Evolutionary conservation across 2,329 filamentous ascomycete species (phyloP).

Genomic region (Orbilia quercus): DNA sequence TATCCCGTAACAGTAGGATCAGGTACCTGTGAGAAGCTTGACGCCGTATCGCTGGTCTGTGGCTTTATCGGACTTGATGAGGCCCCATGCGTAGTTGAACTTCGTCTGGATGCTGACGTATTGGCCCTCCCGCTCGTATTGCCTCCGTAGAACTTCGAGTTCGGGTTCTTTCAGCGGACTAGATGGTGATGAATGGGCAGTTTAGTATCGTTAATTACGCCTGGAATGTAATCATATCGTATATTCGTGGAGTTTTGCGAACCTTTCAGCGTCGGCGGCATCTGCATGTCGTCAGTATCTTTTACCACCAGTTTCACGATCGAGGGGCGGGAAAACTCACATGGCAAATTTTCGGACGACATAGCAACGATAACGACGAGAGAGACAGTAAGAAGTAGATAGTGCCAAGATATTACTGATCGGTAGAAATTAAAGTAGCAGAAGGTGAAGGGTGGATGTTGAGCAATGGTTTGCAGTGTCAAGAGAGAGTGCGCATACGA

Average conservation of each 20-base stretch:
- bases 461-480: constrained; percentile 1
- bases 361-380: constrained; percentile 5
- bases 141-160: constrained; percentile 87
- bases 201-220: constrained; percentile 55
- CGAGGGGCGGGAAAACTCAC: constrained; percentile 61
- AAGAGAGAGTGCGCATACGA: constrained; percentile 1
- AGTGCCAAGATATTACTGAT: background rate
- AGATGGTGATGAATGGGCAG: constrained; percentile 21
- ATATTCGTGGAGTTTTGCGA: constrained; percentile 55
- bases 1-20: background rate
- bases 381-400: constrained; percentile 1
- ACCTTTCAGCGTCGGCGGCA: constrained; percentile 97
- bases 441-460: constrained; percentile 1
- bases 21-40: constrained; percentile 73
- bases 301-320: constrained; percentile 10
- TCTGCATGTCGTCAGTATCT: constrained; percentile 69
- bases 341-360: constrained; percentile 65
- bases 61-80: constrained; percentile 90
- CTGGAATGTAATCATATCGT: background rate
- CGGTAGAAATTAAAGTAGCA: background rate
- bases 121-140: constrained; percentile 97
- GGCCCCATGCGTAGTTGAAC: constrained; percentile 99
- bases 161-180: constrained; percentile 91
- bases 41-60: constrained; percentile 93
- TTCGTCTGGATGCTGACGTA: constrained; percentile 98